Evolutionary conservation across 768 basidiomycete species (phyloP).

Genomic region (Dacryopinax primogenitus): DNA sequence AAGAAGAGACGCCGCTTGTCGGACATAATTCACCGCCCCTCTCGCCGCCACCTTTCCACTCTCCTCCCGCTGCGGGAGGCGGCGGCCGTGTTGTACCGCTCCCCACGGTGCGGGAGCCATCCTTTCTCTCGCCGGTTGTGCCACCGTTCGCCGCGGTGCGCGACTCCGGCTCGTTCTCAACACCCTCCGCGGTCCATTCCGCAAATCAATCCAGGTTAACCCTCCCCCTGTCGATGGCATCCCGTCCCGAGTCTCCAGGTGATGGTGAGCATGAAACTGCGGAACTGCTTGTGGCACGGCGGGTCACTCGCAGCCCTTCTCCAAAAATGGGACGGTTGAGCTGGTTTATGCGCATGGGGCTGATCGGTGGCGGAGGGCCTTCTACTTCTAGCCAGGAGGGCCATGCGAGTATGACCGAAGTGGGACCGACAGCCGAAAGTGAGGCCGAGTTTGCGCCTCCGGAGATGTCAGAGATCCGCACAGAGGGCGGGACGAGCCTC

Average conservation of each 20-base stretch:
- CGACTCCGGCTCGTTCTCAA: not conserved
- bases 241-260: not conserved
- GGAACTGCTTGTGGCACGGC: not conserved
- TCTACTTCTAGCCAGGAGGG: not conserved
- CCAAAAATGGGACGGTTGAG: constrained; percentile 1
- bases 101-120: not conserved
- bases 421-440: not conserved
- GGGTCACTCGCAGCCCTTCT: not conserved
- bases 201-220: not conserved
- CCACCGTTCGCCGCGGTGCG: not conserved
- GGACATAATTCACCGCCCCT: not conserved
- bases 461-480: not conserved
- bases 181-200: not conserved
- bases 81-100: not conserved
- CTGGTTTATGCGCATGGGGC: not conserved
- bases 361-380: not conserved
- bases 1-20: constrained; percentile 1
- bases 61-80: not conserved
- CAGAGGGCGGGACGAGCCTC: not conserved
- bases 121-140: not conserved
- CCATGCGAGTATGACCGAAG: not conserved
- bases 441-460: not conserved
- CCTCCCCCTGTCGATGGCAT: not conserved
- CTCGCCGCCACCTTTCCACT: not conserved
- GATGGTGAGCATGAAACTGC: not conserved